Evolutionary conservation across 257 asterid species (phyloP), one percentile per base, ranked within the genome.

Genomic region (Nicotiana benthamiana): DNA sequence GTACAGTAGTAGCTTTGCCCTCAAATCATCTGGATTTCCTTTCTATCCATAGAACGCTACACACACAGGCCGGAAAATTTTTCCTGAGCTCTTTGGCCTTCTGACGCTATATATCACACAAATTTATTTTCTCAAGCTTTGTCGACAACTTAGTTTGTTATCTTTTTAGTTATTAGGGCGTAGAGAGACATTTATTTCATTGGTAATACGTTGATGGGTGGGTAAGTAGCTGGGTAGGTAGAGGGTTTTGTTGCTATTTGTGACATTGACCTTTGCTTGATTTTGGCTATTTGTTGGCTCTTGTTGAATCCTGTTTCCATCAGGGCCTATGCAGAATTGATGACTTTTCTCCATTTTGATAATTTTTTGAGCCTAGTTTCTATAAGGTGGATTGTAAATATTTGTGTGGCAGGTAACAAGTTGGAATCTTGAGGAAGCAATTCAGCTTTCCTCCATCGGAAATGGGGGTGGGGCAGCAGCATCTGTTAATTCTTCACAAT

Each of bases 351-450:
- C 20, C 60, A 24, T 15, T 22, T 72, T 72, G 78, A 40, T 72
- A 24, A 46, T 46, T 46, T 40, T 48, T 46, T 43, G 60, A 46
- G 60, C 60, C 78, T 43, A 72, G 60, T 46, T 72, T 22, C 15
- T 72, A 13, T 13, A 46, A 22, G 78, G 40, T 1, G 22, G 78
- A 72, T 46, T 72, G 40, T 15, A 72, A 46, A 46, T 72, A 24
- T 46, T 13, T 72, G 78, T 78, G 59, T 66, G 79, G 59, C 90
- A 96, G 99, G 99, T 98, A 85, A 92, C 99, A 81, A 87, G 91
- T 85, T 96, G 99, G 99, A 90, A 91, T 85, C 98, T 96, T 72
- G 99, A 96, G 68, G 99, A 96, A 84, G 98, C 99, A 84, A 87
- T 96, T 87, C 99, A 96, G 85, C 98, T 96, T 80, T 96, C 88